phyloP scores from a whole-genome alignment of 371 early-diverging fungal species.

The Rhizomucor miehei region DNA sequence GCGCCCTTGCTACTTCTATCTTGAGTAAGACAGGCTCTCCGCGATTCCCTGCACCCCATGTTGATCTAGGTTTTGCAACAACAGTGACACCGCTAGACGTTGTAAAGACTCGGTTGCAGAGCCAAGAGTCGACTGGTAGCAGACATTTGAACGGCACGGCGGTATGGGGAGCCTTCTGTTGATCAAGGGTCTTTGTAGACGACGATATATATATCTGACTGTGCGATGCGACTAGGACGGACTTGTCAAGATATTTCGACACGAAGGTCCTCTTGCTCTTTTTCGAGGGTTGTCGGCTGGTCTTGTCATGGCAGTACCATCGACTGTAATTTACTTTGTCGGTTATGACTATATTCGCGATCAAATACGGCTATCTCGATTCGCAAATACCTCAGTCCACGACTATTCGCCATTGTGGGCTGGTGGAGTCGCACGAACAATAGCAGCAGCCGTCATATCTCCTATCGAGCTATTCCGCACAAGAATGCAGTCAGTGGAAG shows the following conservation, averaged over 20 bases:
- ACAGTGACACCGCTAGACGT: constrained; percentile 84
- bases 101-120: constrained; percentile 90
- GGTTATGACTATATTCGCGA: constrained; percentile 91
- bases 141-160: constrained; percentile 27
- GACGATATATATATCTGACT: not conserved
- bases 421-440: constrained; percentile 80
- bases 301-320: constrained; percentile 86
- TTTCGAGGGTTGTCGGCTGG: constrained; percentile 93
- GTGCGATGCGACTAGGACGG: constrained; percentile 63
- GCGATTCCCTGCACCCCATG: not conserved
- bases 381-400: constrained; percentile 27
- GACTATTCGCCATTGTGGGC: constrained; percentile 71
- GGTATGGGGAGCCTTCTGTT: constrained; percentile 20
- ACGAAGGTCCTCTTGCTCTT: constrained; percentile 78
- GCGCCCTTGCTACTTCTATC: constrained; percentile 38
- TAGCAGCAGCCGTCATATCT: constrained; percentile 80
- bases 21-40: constrained; percentile 26
- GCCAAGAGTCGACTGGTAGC: constrained; percentile 45
- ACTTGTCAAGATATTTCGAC: constrained; percentile 71
- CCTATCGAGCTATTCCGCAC: constrained; percentile 93
- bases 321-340: constrained; percentile 93
- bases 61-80: not conserved
- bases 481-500: constrained; percentile 76
- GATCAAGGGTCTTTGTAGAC: not conserved
- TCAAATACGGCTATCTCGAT: constrained; percentile 16